Evolutionary conservation across 2,329 filamentous ascomycete genomes (phyloP).

Genomic region (Trichophyton simii): DNA sequence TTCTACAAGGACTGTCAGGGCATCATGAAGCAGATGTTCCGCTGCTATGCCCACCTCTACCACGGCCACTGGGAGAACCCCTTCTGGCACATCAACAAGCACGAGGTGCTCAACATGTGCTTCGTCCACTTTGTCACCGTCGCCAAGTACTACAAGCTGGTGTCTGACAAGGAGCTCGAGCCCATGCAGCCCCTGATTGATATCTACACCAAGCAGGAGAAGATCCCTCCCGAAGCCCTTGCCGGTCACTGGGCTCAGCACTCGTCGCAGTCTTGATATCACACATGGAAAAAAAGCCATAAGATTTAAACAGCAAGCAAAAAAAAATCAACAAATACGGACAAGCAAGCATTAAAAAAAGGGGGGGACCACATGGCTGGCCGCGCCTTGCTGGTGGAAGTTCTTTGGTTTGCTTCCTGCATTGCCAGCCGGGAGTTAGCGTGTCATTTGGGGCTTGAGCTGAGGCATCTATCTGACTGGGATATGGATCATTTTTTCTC

Average conservation of each 20-base stretch:
- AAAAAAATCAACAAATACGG: neutral
- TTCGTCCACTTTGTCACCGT: slow-evolving; percentile 77
- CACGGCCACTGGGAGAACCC: slow-evolving; percentile 85
- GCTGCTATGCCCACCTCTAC: slow-evolving; percentile 94
- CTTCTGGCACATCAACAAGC: slow-evolving; percentile 64
- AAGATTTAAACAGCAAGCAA: neutral
- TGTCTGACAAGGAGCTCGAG: slow-evolving; percentile 81
- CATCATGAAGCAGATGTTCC: slow-evolving; percentile 97
- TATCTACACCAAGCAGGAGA: slow-evolving; percentile 78
- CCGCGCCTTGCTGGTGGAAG: neutral
- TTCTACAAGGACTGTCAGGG: slow-evolving; percentile 85
- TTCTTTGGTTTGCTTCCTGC: neutral
- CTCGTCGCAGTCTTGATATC: neutral
- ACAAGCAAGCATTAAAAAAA: neutral
- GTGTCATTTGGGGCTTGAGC: neutral
- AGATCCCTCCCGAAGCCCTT: slow-evolving; percentile 58
- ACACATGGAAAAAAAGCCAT: neutral
- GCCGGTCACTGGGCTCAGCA: slow-evolving; percentile 34
- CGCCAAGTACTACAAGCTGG: slow-evolving; percentile 66
- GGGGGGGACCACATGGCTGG: neutral
- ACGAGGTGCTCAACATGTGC: slow-evolving; percentile 68
- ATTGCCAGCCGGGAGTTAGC: neutral
- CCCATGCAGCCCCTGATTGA: slow-evolving; percentile 93
- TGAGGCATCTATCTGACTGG: neutral
- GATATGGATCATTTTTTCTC: neutral